Evolutionary conservation across 1,139 yeast species (phyloP).

Genomic region (Nematodospora anomalae): DNA sequence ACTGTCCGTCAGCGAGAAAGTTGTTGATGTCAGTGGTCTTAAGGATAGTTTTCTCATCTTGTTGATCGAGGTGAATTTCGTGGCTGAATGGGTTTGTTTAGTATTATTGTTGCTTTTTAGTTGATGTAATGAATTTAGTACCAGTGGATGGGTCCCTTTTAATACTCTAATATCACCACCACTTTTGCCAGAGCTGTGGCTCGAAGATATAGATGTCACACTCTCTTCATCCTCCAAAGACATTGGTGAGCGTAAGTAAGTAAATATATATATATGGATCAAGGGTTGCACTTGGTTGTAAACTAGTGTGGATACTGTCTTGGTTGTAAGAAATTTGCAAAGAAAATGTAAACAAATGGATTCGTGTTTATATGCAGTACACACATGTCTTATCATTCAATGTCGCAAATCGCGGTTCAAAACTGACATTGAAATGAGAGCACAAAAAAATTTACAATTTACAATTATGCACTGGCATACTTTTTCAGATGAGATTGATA

Average conservation of each 20-base stretch:
- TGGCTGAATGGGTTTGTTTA: background rate
- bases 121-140: conserved; percentile 5
- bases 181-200: background rate
- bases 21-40: conserved; percentile 1
- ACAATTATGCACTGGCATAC: too few species aligned
- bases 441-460: background rate
- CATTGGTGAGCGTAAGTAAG: too few species aligned
- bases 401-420: too few species aligned
- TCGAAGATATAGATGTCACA: background rate
- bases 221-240: background rate
- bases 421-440: too few species aligned
- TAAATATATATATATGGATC: too few species aligned
- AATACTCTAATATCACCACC: background rate
- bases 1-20: conserved; percentile 1
- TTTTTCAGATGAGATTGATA: conserved; percentile 4
- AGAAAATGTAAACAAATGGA: background rate
- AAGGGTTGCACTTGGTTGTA: background rate
- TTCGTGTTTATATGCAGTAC: conserved; percentile 1
- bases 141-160: conserved; percentile 2
- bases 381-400: background rate
- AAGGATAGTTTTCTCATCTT: conserved; percentile 10
- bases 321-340: background rate
- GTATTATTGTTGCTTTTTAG: background rate
- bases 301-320: too few species aligned
- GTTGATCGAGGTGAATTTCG: background rate